Base-by-base conservation (phyloP, 78 protist species). In the Acrasis kona region DNA sequence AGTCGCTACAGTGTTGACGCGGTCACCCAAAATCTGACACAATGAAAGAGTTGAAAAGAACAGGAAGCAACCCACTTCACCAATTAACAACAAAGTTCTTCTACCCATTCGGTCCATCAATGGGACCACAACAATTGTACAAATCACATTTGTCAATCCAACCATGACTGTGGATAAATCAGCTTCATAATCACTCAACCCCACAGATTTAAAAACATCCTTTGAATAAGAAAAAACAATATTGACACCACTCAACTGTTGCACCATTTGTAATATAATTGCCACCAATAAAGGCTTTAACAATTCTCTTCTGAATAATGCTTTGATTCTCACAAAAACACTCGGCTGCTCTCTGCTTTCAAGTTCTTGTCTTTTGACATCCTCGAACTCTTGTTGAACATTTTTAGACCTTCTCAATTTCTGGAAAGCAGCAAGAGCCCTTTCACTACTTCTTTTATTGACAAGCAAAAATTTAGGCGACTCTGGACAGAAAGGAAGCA, bases 171-270 rank as follows among this genome's bases (percentile, higher is more conserved):
- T n/a, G 19, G 19, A 12, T 36, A 72, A 4, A 35, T 36, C n/a
- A 36, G 29, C 75, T 34, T 27, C 5, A 35, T 27, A 27, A 30
- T 77, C 5, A 2, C 38, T 28, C 50, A 67, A 65, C 8, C 73
- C 66, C 10, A 67, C 65, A 19, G 70, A 32, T 12, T 67, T 19
- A 67, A 67, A 12, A 6, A 77, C 67, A 41, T 37, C 12, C 2
- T 70, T 70, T 5, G 65, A 39, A 38, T 77, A 77, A 41, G 42
- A 77, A 66, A 77, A 67, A 27, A 77, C 35, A 2, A 72, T 67
- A 42, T 77, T 77, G 57, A 77, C 65, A 12, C 81, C 81, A 31
- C 28, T 31, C 31, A 77, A 2, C 72, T 77, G 81, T 35, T 77
- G 81, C 12, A 67, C 32, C 3, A 77, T 5, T 50, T 77, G 81